Evolutionary conservation across 352 stramenopile species (phyloP).

Genomic region (Globisporangium paddicum): DNA sequence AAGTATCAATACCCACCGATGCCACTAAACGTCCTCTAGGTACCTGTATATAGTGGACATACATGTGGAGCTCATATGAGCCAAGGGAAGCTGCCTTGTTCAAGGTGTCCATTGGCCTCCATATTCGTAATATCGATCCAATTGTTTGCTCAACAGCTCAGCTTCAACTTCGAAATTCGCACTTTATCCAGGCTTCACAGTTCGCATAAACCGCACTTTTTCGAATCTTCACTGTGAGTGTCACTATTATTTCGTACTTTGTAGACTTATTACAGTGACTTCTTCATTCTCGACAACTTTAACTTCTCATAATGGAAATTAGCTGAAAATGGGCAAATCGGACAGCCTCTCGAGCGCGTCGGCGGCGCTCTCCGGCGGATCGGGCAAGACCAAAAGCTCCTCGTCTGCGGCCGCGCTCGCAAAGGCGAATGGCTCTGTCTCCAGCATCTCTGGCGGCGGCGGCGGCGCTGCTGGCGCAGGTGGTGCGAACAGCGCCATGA

Average conservation of each 20-base stretch:
- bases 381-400: conserved; percentile 13
- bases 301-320: background rate
- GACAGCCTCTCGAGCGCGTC: conserved; percentile 1
- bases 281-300: too few relatives aligned
- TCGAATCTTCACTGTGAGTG: background rate
- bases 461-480: too few relatives aligned
- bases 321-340: conserved; percentile 3
- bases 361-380: background rate
- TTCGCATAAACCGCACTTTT: background rate
- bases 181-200: background rate
- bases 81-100: background rate
- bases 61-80: background rate
- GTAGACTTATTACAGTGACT: background rate
- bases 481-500: conserved; percentile 12
- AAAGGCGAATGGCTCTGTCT: conserved; percentile 7
- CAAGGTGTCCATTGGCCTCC: background rate
- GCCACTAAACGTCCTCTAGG: background rate
- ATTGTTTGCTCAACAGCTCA: background rate
- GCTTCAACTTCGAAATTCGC: background rate
- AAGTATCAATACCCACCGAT: background rate
- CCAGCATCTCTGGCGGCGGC: background rate
- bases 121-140: background rate
- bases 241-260: background rate
- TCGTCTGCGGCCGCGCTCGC: conserved; percentile 3
- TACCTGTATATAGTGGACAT: background rate